These are phyloP conservation scores for Porodaedalea pini DNA, from an alignment of 1,284 basidiomycete genomes.

Conservation along the genomic window DNA sequence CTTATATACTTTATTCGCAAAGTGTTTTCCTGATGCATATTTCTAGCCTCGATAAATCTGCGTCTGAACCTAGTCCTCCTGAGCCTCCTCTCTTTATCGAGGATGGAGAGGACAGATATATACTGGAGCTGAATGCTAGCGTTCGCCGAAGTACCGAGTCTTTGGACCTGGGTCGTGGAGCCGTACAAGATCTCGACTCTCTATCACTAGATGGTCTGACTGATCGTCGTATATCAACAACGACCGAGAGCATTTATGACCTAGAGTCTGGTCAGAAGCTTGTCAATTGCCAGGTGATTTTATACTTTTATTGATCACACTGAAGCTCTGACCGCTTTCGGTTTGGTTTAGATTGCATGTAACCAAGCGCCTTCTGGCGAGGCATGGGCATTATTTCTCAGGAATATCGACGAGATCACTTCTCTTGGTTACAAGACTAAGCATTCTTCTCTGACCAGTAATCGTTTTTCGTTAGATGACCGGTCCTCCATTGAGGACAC, in stretches of 20 bases:
- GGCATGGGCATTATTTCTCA: conserved; percentile 52
- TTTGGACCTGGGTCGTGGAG: conserved; percentile 18
- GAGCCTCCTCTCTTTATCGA: conserved; percentile 49
- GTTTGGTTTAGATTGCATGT: background rate
- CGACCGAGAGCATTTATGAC: conserved; percentile 48
- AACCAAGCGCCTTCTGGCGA: conserved; percentile 36
- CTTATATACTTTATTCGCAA: background rate
- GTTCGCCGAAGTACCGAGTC: conserved; percentile 46
- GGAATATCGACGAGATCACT: conserved; percentile 47
- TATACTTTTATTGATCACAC: background rate
- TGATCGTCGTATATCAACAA: conserved; percentile 19
- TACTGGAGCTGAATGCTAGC: conserved; percentile 47
- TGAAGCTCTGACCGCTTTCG: background rate
- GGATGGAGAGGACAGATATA: conserved; percentile 41
- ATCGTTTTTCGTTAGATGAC: background rate
- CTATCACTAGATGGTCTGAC: background rate
- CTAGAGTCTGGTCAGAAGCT: conserved; percentile 52
- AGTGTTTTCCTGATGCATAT: background rate
- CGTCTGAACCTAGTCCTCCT: conserved; percentile 34
- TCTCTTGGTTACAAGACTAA: conserved; percentile 26
- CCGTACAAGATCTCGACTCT: conserved; percentile 8
- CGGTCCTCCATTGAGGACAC: background rate
- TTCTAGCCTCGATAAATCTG: conserved; percentile 24
- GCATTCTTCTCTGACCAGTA: background rate
- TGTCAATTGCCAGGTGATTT: conserved; percentile 51